Evolutionary conservation across 1,139 yeast genomes (phyloP).

Genomic region (Suhomyces atakaporum): DNA sequence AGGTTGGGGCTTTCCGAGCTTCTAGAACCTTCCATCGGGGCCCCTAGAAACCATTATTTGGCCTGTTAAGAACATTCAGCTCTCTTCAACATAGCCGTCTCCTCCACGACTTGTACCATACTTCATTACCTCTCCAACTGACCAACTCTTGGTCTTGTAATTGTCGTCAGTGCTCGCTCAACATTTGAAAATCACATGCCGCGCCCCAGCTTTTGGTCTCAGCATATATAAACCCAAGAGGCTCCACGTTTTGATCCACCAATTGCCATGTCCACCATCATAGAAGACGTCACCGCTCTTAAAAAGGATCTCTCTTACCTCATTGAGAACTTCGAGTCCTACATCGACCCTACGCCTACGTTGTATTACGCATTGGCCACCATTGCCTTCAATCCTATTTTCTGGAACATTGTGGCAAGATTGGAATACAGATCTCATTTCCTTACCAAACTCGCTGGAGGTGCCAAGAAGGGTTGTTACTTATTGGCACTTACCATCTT

Average conservation of each 20-base stretch:
- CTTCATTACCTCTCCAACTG: too few relatives aligned
- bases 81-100: too few relatives aligned
- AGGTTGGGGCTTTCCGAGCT: too few relatives aligned
- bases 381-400: slow-evolving; percentile 88
- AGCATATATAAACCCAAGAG: too few relatives aligned
- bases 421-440: slow-evolving; percentile 74
- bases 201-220: too few relatives aligned
- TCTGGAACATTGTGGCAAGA: slow-evolving; percentile 94
- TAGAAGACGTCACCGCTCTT: slow-evolving; percentile 13
- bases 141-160: too few relatives aligned
- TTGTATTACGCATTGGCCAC: slow-evolving; percentile 48
- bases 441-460: slow-evolving; percentile 70
- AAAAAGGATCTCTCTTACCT: slow-evolving; percentile 15
- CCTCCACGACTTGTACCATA: too few relatives aligned
- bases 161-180: too few relatives aligned
- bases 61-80: too few relatives aligned
- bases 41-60: too few relatives aligned
- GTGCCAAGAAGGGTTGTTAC: slow-evolving; percentile 82
- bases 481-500: slow-evolving; percentile 79
- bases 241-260: background rate
- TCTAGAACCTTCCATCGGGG: too few relatives aligned
- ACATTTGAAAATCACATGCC: too few relatives aligned
- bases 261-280: slow-evolving; percentile 9
- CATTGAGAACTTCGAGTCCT: slow-evolving; percentile 22
- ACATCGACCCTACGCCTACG: slow-evolving; percentile 25